Percentiles rank a stretch among this genome's conserved stretches.
Conservation (phyloP, 169 alveolate species). For the Sarcocystis neurona region DNA sequence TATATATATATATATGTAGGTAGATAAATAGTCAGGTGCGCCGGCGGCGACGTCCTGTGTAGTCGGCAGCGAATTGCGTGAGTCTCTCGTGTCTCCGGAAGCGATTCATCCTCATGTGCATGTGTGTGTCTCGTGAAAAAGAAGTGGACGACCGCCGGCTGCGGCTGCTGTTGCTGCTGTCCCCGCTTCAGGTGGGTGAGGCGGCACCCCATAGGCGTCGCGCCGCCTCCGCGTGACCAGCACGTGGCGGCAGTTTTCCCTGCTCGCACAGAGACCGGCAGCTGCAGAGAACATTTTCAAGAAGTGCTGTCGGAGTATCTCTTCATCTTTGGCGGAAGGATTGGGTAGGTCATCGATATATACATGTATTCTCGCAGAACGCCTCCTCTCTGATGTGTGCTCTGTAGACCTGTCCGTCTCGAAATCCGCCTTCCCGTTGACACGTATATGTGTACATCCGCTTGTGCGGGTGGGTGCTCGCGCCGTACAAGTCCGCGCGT, state of each 20-base stretch:
- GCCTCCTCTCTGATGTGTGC: too few species aligned
- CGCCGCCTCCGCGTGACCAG: conserved; percentile 85
- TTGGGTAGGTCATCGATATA: conserved; percentile 65
- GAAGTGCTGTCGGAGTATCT: conserved; percentile 76
- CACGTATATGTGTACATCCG: neutral
- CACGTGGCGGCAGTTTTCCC: conserved; percentile 84
- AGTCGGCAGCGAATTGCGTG: too few species aligned
- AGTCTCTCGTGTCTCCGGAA: too few species aligned
- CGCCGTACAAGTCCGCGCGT: neutral
- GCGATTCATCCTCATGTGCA: too few species aligned
- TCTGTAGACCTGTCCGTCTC: too few species aligned
- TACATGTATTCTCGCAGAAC: too few species aligned
- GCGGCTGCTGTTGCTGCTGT: neutral
- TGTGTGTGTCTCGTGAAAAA: too few species aligned
- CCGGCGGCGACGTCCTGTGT: too few species aligned
- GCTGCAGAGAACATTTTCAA: conserved; percentile 67
- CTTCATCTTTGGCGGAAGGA: conserved; percentile 83
- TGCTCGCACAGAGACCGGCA: conserved; percentile 81
- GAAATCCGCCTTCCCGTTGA: neutral
- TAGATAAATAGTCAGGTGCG: too few species aligned
- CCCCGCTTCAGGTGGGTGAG: conserved; percentile 41
- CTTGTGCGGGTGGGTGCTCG: neutral
- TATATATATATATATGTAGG: too few species aligned
- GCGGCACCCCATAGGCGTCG: conserved; percentile 71
- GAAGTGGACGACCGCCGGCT: neutral